Percentiles rank a stretch among this genome's conserved stretches.
Evolutionary conservation across 306 rosid genomes (phyloP).

Genomic region (cucumber (Cucumis sativus)): DNA sequence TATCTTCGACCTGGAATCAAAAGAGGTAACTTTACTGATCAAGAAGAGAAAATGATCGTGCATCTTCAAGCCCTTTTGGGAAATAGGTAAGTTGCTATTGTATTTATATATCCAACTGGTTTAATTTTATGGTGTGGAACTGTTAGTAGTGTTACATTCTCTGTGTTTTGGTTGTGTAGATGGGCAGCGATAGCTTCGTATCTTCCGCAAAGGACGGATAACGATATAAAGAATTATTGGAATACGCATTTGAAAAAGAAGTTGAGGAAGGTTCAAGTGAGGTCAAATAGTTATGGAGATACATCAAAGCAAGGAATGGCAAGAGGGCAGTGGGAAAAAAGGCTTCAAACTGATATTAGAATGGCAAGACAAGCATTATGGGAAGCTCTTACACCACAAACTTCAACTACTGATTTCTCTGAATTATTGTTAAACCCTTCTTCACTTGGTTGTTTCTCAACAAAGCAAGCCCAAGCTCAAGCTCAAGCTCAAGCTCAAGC

Average conservation of each 20-base stretch:
- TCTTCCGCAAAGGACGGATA: constrained; percentile 66
- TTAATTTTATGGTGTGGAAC: not conserved
- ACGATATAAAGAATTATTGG: constrained; percentile 63
- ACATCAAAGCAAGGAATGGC: constrained; percentile 16
- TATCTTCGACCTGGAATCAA: constrained; percentile 63
- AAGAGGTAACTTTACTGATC: constrained; percentile 54
- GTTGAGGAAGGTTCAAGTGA: constrained; percentile 35
- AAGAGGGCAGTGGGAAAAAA: constrained; percentile 68
- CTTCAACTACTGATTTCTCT: not conserved
- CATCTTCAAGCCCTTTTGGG: constrained; percentile 76
- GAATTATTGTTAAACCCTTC: not conserved
- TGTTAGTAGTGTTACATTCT: not conserved
- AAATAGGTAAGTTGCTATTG: constrained; percentile 24
- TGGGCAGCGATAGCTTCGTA: constrained; percentile 79
- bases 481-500: not conserved
- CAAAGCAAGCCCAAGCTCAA: not conserved
- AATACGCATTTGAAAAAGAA: constrained; percentile 59
- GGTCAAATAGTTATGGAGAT: constrained; percentile 4
- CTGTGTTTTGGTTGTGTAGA: constrained; percentile 14
- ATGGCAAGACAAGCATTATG: constrained; percentile 49
- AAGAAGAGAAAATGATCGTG: constrained; percentile 60
- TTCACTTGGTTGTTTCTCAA: not conserved
- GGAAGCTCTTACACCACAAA: constrained; percentile 45
- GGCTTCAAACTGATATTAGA: constrained; percentile 55
- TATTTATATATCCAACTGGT: too few relatives aligned